phyloP scores from a whole-genome alignment of 2,329 filamentous ascomycete species.

The Ophiobolus disseminans region DNA sequence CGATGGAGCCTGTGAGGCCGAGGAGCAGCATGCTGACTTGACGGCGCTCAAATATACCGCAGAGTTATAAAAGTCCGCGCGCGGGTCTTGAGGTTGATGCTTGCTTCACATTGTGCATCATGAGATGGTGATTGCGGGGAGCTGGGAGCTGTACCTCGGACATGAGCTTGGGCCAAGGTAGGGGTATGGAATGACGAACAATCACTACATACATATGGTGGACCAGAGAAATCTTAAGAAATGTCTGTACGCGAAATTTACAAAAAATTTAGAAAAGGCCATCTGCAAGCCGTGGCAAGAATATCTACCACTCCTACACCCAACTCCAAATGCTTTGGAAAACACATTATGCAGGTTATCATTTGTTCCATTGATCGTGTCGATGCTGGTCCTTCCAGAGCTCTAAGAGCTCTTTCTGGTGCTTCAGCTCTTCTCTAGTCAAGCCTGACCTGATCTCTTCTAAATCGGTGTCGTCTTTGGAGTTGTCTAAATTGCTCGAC shows the following conservation, averaged over 20 bases:
- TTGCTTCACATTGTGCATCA: too few relatives aligned
- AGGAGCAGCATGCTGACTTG: slow-evolving; percentile 87
- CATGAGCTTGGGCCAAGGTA: slow-evolving; percentile 1
- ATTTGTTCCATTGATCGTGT: too few relatives aligned
- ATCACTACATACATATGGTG: not conserved
- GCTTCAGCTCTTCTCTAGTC: too few relatives aligned
- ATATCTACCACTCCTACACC: not conserved
- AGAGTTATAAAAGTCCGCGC: not conserved
- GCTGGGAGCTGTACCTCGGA: slow-evolving; percentile 18
- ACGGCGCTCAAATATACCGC: too few relatives aligned
- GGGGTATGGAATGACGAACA: not conserved
- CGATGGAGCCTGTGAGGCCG: slow-evolving; percentile 94
- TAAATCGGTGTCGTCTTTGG: too few relatives aligned
- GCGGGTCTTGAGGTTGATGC: not conserved
- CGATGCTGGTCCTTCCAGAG: too few relatives aligned
- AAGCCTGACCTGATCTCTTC: too few relatives aligned
- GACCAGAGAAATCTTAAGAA: not conserved
- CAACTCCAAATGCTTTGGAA: not conserved
- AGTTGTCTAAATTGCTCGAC: too few relatives aligned
- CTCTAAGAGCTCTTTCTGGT: too few relatives aligned
- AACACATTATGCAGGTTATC: too few relatives aligned
- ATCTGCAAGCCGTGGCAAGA: not conserved
- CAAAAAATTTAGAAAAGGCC: too few relatives aligned
- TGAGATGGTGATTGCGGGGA: slow-evolving; percentile 19
- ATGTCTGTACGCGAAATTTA: not conserved